Evolutionary conservation across 768 basidiomycete genomes (phyloP).

Genomic region (Collybia sordida): DNA sequence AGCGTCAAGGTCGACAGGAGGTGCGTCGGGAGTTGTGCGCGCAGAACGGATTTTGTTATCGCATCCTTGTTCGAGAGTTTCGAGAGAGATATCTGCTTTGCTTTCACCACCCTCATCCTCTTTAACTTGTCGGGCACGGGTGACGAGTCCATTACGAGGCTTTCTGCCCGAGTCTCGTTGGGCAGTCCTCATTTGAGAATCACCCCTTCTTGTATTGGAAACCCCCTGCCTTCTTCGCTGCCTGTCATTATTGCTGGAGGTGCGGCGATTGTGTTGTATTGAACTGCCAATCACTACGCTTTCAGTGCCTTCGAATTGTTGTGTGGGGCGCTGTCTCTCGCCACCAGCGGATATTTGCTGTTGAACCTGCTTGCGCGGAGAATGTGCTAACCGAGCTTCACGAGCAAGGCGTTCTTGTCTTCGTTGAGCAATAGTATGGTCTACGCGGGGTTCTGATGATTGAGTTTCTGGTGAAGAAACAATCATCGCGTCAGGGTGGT

Average conservation of each 20-base stretch:
- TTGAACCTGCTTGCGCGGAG: neutral
- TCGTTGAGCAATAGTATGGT: conserved; percentile 16
- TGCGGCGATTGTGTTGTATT: too few relatives aligned
- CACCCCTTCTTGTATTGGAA: neutral
- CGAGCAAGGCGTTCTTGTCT: conserved; percentile 20
- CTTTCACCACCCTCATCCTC: conserved; percentile 1
- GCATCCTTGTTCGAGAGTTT: conserved; percentile 18
- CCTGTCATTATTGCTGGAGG: neutral
- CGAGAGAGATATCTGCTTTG: conserved; percentile 17
- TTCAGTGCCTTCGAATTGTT: neutral
- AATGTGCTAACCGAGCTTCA: conserved; percentile 6
- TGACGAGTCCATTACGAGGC: neutral
- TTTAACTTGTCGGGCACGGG: neutral
- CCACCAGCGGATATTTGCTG: neutral
- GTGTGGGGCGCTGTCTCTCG: neutral
- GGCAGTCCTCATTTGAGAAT: neutral
- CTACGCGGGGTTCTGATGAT: neutral
- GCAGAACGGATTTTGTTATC: conserved; percentile 17
- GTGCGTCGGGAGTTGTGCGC: conserved; percentile 20
- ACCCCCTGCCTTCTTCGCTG: neutral
- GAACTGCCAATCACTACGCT: too few relatives aligned
- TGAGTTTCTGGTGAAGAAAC: neutral
- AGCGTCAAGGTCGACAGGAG: conserved; percentile 20
- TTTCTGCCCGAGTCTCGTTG: neutral
- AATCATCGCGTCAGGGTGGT: too few relatives aligned